phyloP scores from a whole-genome alignment of 306 rosid species.

The Sicyos baderoa region DNA sequence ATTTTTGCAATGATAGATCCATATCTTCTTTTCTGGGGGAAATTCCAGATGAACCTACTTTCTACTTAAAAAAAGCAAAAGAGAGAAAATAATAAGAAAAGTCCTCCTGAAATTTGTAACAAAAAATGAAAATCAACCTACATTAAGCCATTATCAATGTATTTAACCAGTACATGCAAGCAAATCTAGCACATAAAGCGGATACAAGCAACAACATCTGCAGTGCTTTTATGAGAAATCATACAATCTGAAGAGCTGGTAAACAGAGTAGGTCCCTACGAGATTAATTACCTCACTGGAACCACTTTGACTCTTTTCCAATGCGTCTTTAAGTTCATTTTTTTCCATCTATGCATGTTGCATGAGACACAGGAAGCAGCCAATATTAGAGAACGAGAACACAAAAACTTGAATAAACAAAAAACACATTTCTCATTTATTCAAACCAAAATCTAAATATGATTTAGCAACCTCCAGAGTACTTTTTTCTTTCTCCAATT shows the following conservation, averaged over 20 bases:
- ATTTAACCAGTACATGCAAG: not conserved
- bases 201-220: not conserved
- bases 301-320: constrained; percentile 40
- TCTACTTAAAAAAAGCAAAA: constrained; percentile 28
- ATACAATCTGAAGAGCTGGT: constrained; percentile 1
- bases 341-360: constrained; percentile 62
- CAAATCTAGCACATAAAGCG: not conserved
- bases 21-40: constrained; percentile 67
- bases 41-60: constrained; percentile 41
- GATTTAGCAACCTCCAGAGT: constrained; percentile 55
- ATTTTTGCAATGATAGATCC: constrained; percentile 57
- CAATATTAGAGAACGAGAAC: not conserved
- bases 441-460: not conserved
- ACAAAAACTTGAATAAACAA: not conserved
- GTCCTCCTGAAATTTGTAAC: not conserved
- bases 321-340: constrained; percentile 55
- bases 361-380: constrained; percentile 1
- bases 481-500: constrained; percentile 62
- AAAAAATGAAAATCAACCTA: not conserved
- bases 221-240: constrained; percentile 5
- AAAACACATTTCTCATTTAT: constrained; percentile 9
- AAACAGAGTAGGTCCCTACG: not conserved
- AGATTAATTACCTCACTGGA: constrained; percentile 42
- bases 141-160: not conserved
- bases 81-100: not conserved